phyloP scores from a whole-genome alignment of 2,329 filamentous ascomycete genomes.

The Remersonia thermophila region DNA sequence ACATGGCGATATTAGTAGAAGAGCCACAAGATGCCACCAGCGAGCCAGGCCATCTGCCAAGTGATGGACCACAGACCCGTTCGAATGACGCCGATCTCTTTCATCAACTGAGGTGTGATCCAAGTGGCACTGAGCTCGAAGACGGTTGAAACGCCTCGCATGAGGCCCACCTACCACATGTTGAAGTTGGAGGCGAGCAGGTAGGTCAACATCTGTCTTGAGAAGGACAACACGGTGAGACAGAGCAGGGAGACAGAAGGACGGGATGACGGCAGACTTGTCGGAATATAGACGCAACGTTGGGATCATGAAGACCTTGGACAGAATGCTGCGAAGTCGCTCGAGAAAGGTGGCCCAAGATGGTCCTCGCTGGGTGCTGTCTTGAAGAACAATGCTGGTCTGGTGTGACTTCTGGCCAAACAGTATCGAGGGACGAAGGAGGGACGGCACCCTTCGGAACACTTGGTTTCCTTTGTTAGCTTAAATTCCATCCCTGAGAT shows the following conservation, averaged over 20 bases:
- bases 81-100: constrained; percentile 44
- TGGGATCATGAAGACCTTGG: constrained; percentile 14
- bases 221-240: constrained; percentile 47
- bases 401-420: too few relatives aligned
- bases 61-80: constrained; percentile 58
- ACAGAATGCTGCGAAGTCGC: not conserved
- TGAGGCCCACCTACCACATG: constrained; percentile 38
- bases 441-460: too few relatives aligned
- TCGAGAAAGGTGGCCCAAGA: too few relatives aligned
- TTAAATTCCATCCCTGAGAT: too few relatives aligned
- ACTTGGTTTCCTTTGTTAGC: too few relatives aligned
- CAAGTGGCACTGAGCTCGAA: constrained; percentile 52
- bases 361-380: too few relatives aligned
- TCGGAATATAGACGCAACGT: constrained; percentile 33
- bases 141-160: constrained; percentile 38
- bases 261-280: constrained; percentile 47
- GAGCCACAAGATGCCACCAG: constrained; percentile 10
- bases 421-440: too few relatives aligned
- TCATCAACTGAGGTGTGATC: constrained; percentile 43
- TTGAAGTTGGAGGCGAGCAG: constrained; percentile 42
- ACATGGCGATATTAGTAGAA: too few relatives aligned
- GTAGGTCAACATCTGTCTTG: constrained; percentile 53
- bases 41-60: constrained; percentile 51
- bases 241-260: constrained; percentile 48
- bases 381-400: too few relatives aligned